phyloP scores from a whole-genome alignment of 1,139 yeast species.

The Nakaseomyces nivariensis region DNA sequence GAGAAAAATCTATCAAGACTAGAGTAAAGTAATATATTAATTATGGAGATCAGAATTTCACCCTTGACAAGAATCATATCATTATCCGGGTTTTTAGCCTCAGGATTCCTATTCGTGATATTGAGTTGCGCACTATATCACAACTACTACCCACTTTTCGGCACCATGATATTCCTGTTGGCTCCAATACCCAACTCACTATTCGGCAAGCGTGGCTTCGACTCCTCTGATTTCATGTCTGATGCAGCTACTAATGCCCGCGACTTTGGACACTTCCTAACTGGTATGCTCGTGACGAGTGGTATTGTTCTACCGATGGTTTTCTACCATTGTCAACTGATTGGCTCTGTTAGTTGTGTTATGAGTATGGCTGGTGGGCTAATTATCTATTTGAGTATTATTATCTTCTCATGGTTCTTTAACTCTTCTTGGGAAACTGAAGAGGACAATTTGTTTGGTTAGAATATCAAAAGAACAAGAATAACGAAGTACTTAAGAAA shows the following conservation, averaged over 20 bases:
- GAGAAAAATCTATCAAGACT: not conserved
- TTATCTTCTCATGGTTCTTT: conserved; percentile 62
- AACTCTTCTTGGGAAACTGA: conserved; percentile 25
- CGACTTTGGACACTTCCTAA: conserved; percentile 51
- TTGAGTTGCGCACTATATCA: conserved; percentile 64
- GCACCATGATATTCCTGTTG: conserved; percentile 44
- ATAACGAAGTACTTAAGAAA: not conserved
- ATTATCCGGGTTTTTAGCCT: conserved; percentile 58
- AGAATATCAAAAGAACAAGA: not conserved
- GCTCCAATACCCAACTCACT: conserved; percentile 64
- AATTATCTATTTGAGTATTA: conserved; percentile 60
- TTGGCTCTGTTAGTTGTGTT: conserved; percentile 46
- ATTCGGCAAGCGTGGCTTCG: conserved; percentile 34
- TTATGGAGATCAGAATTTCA: conserved; percentile 25
- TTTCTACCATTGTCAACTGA: conserved; percentile 49
- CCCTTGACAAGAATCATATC: conserved; percentile 66
- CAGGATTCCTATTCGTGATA: conserved; percentile 64
- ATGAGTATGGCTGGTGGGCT: conserved; percentile 66
- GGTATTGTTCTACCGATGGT: conserved; percentile 60
- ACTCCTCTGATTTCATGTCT: conserved; percentile 46
- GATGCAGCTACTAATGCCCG: conserved; percentile 48
- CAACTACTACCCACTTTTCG: conserved; percentile 65
- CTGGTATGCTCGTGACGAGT: conserved; percentile 59
- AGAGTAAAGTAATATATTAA: not conserved
- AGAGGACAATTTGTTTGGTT: conserved; percentile 26